Conservation (phyloP, 306 rosid genomes). For the Medicago arabica region DNA sequence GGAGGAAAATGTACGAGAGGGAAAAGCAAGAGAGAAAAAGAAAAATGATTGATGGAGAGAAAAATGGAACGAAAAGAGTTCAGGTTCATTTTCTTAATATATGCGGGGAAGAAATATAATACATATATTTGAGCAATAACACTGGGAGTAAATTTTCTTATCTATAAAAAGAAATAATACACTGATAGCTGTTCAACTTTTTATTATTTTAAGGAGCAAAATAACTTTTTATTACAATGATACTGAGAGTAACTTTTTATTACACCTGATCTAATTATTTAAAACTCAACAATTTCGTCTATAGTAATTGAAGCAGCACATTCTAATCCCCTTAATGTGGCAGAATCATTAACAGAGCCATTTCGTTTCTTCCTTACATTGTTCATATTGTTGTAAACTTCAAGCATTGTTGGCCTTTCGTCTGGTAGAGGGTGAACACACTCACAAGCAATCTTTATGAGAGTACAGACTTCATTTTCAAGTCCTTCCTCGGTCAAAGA, state of each 20-base stretch:
- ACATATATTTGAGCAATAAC: too few relatives aligned
- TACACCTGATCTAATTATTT: neutral
- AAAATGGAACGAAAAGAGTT: neutral
- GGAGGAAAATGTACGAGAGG: neutral
- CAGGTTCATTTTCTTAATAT: too few relatives aligned
- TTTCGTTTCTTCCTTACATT: neutral
- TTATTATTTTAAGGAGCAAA: neutral
- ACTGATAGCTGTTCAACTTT: neutral
- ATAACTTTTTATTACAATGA: neutral
- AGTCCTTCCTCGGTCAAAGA: constrained; percentile 37
- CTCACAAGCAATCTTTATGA: constrained; percentile 42
- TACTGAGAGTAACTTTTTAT: too few relatives aligned
- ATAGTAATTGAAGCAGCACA: neutral
- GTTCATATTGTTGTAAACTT: constrained; percentile 43
- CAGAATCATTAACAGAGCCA: neutral
- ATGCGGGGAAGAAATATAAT: too few relatives aligned
- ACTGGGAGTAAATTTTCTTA: too few relatives aligned
- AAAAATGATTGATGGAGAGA: too few relatives aligned
- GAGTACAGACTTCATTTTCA: constrained; percentile 35
- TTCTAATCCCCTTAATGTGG: neutral
- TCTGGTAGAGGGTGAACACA: constrained; percentile 40
- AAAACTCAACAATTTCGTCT: constrained; percentile 7
- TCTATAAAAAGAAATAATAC: too few relatives aligned
- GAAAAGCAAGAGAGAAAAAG: too few relatives aligned
- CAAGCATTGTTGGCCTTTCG: constrained; percentile 50